Evolutionary conservation across 148 eudicot genomes (phyloP).

Genomic region (Spergularia marina): DNA sequence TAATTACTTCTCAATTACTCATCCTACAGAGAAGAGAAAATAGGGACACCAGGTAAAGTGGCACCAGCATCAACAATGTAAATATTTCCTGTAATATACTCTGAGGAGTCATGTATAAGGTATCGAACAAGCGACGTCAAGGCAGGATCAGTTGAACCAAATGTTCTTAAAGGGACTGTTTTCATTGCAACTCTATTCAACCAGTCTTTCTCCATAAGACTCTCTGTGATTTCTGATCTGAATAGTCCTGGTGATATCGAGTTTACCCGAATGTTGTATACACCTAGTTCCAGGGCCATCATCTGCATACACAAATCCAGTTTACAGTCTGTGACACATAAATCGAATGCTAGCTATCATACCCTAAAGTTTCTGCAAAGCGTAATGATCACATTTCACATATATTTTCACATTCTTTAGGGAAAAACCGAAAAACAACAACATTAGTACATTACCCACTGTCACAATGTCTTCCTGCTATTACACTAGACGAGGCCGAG

Average conservation of each 20-base stretch:
- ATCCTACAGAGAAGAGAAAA: conserved; percentile 58
- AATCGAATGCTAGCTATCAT: no score
- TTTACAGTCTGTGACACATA: no score
- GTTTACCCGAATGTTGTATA: conserved; percentile 52
- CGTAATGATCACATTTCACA: no score
- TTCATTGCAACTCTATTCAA: conserved; percentile 38
- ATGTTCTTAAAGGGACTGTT: conserved; percentile 41
- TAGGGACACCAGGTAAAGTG: conserved; percentile 61
- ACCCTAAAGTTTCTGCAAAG: no score
- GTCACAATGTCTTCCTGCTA: no score
- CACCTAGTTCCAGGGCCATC: conserved; percentile 63
- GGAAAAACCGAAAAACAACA: no score
- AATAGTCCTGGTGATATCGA: conserved; percentile 65
- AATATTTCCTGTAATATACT: conserved; percentile 59
- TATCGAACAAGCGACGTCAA: conserved; percentile 57
- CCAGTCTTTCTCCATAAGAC: conserved; percentile 58
- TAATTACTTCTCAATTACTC: no score
- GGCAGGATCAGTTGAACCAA: conserved; percentile 58
- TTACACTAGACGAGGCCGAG: no score
- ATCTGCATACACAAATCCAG: conserved; percentile 15
- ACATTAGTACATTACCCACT: no score
- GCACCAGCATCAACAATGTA: conserved; percentile 62
- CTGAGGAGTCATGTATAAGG: conserved; percentile 57
- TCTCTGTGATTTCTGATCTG: conserved; percentile 62
- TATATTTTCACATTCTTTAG: no score